These are phyloP conservation scores for Torulaspora gathmanii DNA, from an alignment of 805 yeast genomes.

Conservation along the genomic window DNA sequence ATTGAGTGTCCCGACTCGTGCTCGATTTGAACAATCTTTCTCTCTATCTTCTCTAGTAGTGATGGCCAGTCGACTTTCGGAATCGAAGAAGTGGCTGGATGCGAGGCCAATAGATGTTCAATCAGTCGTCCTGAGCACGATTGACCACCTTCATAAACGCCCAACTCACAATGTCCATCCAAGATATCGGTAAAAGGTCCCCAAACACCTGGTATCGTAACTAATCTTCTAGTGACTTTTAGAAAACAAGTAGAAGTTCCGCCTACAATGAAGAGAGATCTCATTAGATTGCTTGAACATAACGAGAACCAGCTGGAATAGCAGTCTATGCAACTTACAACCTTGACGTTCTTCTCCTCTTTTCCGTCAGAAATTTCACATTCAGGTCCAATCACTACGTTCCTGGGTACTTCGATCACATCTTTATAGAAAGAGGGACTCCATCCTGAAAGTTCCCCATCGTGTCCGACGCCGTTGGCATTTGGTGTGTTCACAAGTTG, in stretches of 20 bases:
- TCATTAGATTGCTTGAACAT: conserved; percentile 22
- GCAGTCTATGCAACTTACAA: conserved; percentile 56
- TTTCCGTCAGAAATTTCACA: conserved; percentile 18
- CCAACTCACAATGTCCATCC: conserved; percentile 10
- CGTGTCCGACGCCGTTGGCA: conserved; percentile 41
- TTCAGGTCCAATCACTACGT: conserved; percentile 26
- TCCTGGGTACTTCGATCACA: conserved; percentile 19
- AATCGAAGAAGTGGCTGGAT: conserved; percentile 31
- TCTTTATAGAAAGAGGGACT: conserved; percentile 24
- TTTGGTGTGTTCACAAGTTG: conserved; percentile 8
- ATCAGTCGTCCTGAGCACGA: conserved; percentile 54
- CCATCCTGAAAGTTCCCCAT: conserved; percentile 60
- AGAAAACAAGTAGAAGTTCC: conserved; percentile 60
- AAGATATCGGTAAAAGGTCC: conserved; percentile 49
- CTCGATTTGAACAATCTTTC: conserved; percentile 17
- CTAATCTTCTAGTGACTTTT: conserved; percentile 23
- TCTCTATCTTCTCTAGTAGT: conserved; percentile 27
- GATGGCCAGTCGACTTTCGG: conserved; percentile 7
- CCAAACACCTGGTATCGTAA: conserved; percentile 48
- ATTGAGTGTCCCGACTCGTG: conserved; percentile 13
- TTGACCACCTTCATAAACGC: conserved; percentile 52
- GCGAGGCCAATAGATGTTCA: conserved; percentile 44
- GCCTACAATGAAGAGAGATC: conserved; percentile 48
- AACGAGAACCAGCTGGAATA: conserved; percentile 52
- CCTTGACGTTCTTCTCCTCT: conserved; percentile 16